These are phyloP conservation scores for Grigorovia humatica DNA, from an alignment of 805 yeast species.

Conservation along the genomic window DNA sequence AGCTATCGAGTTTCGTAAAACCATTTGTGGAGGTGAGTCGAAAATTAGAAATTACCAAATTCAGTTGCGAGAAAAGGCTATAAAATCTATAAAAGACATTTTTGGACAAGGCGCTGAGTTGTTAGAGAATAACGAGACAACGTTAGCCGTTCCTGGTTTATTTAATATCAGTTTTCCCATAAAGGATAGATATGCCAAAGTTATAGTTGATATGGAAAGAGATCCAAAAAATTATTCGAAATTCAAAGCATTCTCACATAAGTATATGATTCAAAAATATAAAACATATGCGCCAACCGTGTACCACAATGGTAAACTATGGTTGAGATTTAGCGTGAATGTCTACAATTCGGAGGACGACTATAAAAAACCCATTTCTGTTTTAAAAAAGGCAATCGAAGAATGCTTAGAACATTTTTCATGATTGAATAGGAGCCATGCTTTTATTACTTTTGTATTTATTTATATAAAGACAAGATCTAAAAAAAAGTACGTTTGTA, in stretches of 20 bases:
- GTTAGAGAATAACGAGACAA: conserved; percentile 14
- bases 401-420: conserved; percentile 1
- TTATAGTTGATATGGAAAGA: conserved; percentile 10
- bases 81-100: conserved; percentile 29
- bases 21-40: conserved; percentile 45
- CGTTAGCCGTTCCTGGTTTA: conserved; percentile 14
- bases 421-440: no score
- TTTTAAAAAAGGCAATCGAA: neutral
- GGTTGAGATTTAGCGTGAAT: conserved; percentile 49
- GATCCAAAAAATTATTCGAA: conserved; percentile 9
- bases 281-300: conserved; percentile 41
- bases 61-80: conserved; percentile 36
- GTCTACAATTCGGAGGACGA: conserved; percentile 49
- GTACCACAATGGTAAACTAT: conserved; percentile 33
- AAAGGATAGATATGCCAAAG: conserved; percentile 22
- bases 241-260: conserved; percentile 14
- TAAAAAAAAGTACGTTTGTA: no score
- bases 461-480: no score
- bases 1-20: conserved; percentile 45
- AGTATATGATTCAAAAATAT: conserved; percentile 19
- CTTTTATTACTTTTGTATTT: no score
- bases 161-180: conserved; percentile 35
- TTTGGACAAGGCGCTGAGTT: conserved; percentile 33
- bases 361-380: conserved; percentile 21
- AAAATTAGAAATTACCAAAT: conserved; percentile 39